Percentiles rank a stretch among this genome's conserved stretches.
Conservation (phyloP, 2,329 filamentous ascomycete genomes). For the Hypoxylon rubiginosum region DNA sequence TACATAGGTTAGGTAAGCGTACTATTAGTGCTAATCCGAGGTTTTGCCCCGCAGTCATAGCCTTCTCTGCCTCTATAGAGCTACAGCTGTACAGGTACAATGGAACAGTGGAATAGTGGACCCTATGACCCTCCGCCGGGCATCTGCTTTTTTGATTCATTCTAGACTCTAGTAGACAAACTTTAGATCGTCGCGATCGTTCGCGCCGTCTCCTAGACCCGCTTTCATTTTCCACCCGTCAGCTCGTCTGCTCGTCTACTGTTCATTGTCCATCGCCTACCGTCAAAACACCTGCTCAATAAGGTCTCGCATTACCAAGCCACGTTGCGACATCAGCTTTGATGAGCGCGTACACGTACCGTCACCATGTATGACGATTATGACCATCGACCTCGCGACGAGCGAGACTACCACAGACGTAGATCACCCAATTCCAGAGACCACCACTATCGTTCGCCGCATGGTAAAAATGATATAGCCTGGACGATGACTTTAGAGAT, state of each 20-base stretch:
- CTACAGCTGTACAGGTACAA: neutral
- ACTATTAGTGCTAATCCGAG: neutral
- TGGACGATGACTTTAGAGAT: constrained; percentile 47
- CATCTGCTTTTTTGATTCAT: too few relatives aligned
- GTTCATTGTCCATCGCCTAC: neutral
- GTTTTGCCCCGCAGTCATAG: neutral
- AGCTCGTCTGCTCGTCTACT: neutral
- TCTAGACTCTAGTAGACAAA: neutral
- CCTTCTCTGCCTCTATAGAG: neutral
- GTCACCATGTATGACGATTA: constrained; percentile 52
- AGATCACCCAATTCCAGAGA: constrained; percentile 51
- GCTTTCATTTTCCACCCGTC: neutral
- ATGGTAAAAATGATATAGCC: constrained; percentile 55
- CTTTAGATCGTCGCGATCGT: neutral
- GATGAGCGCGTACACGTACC: neutral
- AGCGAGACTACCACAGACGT: constrained; percentile 47
- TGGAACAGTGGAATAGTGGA: too few relatives aligned
- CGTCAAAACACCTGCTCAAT: neutral
- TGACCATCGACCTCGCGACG: constrained; percentile 48
- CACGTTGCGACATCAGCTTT: neutral
- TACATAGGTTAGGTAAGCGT: too few relatives aligned
- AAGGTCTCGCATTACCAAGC: neutral
- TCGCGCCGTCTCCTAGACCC: neutral
- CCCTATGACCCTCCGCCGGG: too few relatives aligned
- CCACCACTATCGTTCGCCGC: constrained; percentile 52